Evolutionary conservation across 2,329 filamentous ascomycete genomes (phyloP).

Genomic region (Endoconidiophora polonica): DNA sequence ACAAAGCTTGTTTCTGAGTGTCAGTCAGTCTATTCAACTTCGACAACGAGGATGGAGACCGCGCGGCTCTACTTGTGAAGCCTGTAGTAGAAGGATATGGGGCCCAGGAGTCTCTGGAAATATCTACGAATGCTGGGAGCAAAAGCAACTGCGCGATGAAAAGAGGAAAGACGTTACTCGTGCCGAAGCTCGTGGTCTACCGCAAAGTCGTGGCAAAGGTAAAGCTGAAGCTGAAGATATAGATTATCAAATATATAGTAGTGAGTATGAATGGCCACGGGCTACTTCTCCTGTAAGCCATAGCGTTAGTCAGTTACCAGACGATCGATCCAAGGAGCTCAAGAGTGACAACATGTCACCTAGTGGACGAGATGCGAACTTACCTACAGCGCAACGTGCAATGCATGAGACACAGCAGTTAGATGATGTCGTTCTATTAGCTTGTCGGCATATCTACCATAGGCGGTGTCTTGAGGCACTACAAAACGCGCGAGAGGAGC

Average conservation of each 20-base stretch:
- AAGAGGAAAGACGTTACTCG: slow-evolving; percentile 28
- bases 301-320: neutral
- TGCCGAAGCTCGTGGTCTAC: slow-evolving; percentile 19
- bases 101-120: slow-evolving; percentile 65
- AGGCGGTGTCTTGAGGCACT: slow-evolving; percentile 50
- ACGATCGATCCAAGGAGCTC: neutral
- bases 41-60: slow-evolving; percentile 82
- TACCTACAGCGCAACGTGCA: neutral
- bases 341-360: slow-evolving; percentile 12
- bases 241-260: slow-evolving; percentile 19
- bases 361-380: neutral
- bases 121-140: slow-evolving; percentile 72
- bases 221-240: slow-evolving; percentile 30
- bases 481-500: slow-evolving; percentile 31
- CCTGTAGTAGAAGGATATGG: slow-evolving; percentile 70
- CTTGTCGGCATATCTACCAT: slow-evolving; percentile 57
- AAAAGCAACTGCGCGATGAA: slow-evolving; percentile 33
- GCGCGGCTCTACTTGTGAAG: slow-evolving; percentile 71
- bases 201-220: slow-evolving; percentile 32
- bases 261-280: slow-evolving; percentile 19
- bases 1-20: slow-evolving; percentile 72
- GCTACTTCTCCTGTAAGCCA: neutral
- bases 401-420: slow-evolving; percentile 24
- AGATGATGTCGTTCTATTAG: slow-evolving; percentile 49
- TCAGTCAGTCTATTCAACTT: slow-evolving; percentile 55